Evolutionary conservation across 768 basidiomycete species (phyloP), one percentile per base, ranked within the genome.

Genomic region (Pleurotus cornucopiae): DNA sequence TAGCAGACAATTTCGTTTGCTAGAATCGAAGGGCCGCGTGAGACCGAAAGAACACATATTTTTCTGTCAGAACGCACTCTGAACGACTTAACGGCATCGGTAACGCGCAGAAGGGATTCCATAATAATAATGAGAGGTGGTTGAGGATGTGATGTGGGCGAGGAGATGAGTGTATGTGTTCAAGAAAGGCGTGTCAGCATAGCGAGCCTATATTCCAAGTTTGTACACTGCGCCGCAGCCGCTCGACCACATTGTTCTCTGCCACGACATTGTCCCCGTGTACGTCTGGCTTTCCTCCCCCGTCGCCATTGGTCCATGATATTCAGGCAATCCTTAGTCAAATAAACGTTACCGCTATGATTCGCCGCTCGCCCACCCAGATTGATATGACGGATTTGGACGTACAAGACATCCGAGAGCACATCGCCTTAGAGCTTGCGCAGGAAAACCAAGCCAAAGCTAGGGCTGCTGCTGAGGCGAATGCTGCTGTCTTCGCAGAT

Each of bases 1-100:
- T 75, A 40, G 85, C 84, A 56, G 88, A 88, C 57, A 93, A 76
- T 62, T 84, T 82, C 21, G 89, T 85, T 72, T 93, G 91, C 91
- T 93, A 66, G 25, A 43, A 52, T 52, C 44, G 34, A 4, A 34
- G 11, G 30, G 30, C 30, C 30, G 30, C 11, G 30, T 34, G 30
- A 34, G 30, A 34, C 30, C 30, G 30, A 4, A 9, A 34, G 7
- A 34, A 34, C 11, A 11, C 3, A 34, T 3, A 11, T 9, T 34
- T 34, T 34, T 34, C 30, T 26, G 21, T 18, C 39, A 39, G 11
- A 6, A 76, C 83, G 66, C 58, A 90, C 90, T 68, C 83, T 80
- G 69, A 92, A 76, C 11, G 81, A 81, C 65, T 84, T 87, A 70
- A 91, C 54, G 38, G 83, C 74, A 44, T 92, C 88, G 48, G 79